These are phyloP conservation scores for Boletus pseudo-olivaceus DNA, from an alignment of 768 basidiomycete genomes.

Conservation along the genomic window DNA sequence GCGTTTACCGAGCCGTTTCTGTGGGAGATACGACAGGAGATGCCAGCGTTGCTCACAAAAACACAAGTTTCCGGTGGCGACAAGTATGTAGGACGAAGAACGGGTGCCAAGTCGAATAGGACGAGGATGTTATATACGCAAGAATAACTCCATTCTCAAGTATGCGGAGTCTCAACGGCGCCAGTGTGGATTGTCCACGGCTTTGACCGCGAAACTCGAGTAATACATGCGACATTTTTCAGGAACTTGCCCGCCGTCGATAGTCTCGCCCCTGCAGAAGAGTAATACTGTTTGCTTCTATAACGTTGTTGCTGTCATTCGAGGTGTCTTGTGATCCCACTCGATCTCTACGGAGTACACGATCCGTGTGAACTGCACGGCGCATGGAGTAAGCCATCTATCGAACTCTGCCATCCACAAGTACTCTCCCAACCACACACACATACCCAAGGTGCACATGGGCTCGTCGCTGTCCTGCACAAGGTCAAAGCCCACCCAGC, in stretches of 20 bases:
- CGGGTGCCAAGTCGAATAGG: conserved; percentile 1
- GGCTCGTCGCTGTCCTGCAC: neutral
- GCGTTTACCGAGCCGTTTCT: conserved; percentile 31
- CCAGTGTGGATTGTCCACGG: conserved; percentile 21
- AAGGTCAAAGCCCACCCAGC: neutral
- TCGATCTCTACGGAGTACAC: conserved; percentile 11
- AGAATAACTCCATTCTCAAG: conserved; percentile 12
- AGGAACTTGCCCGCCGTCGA: conserved; percentile 16
- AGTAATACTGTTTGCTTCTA: conserved; percentile 27
- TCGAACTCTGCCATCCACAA: neutral
- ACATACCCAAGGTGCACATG: neutral
- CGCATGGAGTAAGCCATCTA: neutral
- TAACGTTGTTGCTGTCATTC: conserved; percentile 22
- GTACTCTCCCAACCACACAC: neutral
- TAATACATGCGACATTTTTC: conserved; percentile 19
- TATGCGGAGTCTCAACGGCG: conserved; percentile 30
- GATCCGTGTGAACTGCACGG: conserved; percentile 13
- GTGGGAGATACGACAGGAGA: conserved; percentile 14
- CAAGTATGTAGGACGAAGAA: conserved; percentile 2
- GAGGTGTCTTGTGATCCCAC: conserved; percentile 24
- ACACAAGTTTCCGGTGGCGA: neutral
- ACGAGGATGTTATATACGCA: conserved; percentile 19
- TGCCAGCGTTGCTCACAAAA: conserved; percentile 15
- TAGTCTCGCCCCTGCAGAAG: conserved; percentile 14
- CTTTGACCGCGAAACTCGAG: conserved; percentile 4